Conservation (phyloP, 768 basidiomycete species). For the Lactifluus pinguis region DNA sequence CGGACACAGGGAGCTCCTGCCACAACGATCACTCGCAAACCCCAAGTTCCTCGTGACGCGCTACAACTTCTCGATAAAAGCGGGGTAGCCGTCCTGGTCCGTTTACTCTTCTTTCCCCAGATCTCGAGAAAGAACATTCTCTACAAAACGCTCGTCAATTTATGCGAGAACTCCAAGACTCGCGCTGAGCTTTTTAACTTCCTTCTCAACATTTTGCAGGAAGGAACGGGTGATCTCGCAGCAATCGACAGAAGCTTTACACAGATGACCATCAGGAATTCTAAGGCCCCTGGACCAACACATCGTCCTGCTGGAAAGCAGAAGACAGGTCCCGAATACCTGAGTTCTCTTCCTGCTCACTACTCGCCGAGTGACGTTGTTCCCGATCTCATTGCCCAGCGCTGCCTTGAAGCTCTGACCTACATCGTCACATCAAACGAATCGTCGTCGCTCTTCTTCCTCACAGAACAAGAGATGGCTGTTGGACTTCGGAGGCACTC, state of each 20-base stretch:
- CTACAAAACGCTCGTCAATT: conserved; percentile 84
- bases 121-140: conserved; percentile 77
- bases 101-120: conserved; percentile 94
- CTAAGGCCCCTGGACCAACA: conserved; percentile 38
- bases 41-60: conserved; percentile 63
- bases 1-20: conserved; percentile 14
- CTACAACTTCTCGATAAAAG: conserved; percentile 88
- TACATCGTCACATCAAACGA: conserved; percentile 85
- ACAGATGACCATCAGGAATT: conserved; percentile 70
- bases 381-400: conserved; percentile 88
- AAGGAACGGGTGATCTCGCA: conserved; percentile 86
- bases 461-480: conserved; percentile 89
- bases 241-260: conserved; percentile 91
- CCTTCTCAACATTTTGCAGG: conserved; percentile 88
- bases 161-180: conserved; percentile 92
- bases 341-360: conserved; percentile 40
- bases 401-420: conserved; percentile 84
- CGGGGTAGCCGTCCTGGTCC: conserved; percentile 81
- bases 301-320: conserved; percentile 59
- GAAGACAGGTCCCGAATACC: conserved; percentile 46
- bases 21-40: conserved; percentile 37
- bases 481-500: conserved; percentile 58
- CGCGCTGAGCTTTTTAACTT: conserved; percentile 90
- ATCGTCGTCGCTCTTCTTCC: conserved; percentile 82
- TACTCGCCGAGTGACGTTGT: conserved; percentile 66